Conservation (phyloP, 2,329 filamentous ascomycete genomes). For the Diaporthe citri region DNA sequence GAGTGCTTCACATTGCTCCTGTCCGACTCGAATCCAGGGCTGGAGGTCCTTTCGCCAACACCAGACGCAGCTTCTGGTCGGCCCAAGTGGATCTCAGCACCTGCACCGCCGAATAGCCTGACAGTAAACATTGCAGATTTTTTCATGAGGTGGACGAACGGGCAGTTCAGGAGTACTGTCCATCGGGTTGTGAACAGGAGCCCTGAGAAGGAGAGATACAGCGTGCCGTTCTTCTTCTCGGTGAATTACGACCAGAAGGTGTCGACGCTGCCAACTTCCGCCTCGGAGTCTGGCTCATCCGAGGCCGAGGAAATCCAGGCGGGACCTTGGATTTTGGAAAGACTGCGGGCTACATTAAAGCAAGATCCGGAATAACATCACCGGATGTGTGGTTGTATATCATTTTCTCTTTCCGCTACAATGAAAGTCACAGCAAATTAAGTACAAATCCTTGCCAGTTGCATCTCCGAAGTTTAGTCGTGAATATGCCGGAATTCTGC, state of each 20-base stretch:
- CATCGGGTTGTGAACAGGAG: constrained; percentile 29
- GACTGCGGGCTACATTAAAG: constrained; percentile 25
- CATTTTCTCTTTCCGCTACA: not conserved
- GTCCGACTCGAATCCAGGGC: constrained; percentile 24
- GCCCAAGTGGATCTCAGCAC: constrained; percentile 41
- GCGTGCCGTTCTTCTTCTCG: constrained; percentile 38
- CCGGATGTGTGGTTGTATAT: too few relatives aligned
- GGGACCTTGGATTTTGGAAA: constrained; percentile 24
- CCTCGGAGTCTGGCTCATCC: not conserved
- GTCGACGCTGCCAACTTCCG: constrained; percentile 48
- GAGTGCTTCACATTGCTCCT: constrained; percentile 38
- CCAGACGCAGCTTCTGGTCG: not conserved
- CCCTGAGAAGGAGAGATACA: constrained; percentile 33
- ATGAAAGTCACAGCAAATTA: not conserved
- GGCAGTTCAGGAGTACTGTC: constrained; percentile 35
- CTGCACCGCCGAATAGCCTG: constrained; percentile 36
- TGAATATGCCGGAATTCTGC: not conserved
- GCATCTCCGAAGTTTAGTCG: fast-evolving
- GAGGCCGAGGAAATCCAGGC: constrained; percentile 15
- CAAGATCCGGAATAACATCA: not conserved
- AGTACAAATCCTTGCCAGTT: not conserved
- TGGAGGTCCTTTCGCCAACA: constrained; percentile 33
- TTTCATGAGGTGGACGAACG: constrained; percentile 39
- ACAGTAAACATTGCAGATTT: constrained; percentile 40
- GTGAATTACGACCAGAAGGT: constrained; percentile 38